Percentiles rank a stretch among this genome's conserved stretches.
phyloP scores from a whole-genome alignment of 257 asterid species.

The Lantana camara region DNA sequence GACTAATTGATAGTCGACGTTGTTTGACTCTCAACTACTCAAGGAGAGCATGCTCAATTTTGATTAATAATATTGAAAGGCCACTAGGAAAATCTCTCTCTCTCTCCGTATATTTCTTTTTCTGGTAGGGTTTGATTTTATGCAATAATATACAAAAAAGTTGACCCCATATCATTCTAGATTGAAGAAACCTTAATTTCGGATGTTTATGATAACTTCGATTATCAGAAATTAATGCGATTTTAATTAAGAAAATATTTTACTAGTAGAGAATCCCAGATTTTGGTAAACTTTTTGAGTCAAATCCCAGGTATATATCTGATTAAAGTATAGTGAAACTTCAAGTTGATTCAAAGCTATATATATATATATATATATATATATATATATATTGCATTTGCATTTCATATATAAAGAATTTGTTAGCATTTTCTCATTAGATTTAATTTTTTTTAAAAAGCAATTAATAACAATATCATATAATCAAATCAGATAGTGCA shows the following conservation, averaged over 20 bases:
- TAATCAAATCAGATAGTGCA: no score
- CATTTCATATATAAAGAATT: no score
- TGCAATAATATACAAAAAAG: slow-evolving; percentile 12
- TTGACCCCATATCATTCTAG: not conserved
- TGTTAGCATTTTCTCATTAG: no score
- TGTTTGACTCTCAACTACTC: slow-evolving; percentile 21
- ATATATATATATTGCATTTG: no score
- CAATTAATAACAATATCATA: no score
- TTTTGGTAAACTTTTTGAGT: not conserved
- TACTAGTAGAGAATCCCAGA: not conserved
- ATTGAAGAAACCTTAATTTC: not conserved
- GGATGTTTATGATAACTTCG: not conserved
- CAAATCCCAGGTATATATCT: no score
- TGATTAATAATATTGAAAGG: slow-evolving; percentile 14
- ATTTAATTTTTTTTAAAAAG: no score
- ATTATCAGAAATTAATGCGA: not conserved
- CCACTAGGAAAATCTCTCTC: not conserved
- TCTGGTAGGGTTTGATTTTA: not conserved
- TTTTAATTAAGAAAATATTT: not conserved
- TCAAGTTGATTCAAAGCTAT: no score
- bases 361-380: no score
- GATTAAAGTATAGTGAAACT: no score
- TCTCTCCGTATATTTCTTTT: no score
- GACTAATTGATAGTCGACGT: not conserved
- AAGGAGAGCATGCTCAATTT: slow-evolving; percentile 13